These are phyloP conservation scores for Forsythia viridissima DNA, from an alignment of 257 asterid genomes.

Conservation along the genomic window DNA sequence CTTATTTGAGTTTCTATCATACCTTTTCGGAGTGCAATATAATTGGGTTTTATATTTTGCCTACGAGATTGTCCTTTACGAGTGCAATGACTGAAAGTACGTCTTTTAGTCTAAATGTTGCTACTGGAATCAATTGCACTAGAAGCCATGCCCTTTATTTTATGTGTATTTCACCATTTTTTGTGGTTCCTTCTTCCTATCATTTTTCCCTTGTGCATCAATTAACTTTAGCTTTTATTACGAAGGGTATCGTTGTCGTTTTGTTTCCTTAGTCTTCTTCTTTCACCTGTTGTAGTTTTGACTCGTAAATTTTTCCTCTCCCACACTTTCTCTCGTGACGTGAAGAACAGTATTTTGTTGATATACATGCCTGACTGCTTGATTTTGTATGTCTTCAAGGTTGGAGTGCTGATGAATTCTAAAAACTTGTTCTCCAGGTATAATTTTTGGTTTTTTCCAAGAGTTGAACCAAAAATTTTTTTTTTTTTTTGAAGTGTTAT, in stretches of 20 bases:
- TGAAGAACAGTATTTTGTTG: conserved; percentile 1
- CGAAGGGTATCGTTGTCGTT: neutral
- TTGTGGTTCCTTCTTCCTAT: neutral
- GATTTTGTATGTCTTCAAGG: conserved; percentile 45
- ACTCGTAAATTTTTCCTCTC: neutral
- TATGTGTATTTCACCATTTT: neutral
- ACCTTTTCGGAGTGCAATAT: neutral
- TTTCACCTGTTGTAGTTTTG: conserved; percentile 1
- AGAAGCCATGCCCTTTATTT: neutral
- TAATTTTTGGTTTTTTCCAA: conserved; percentile 13
- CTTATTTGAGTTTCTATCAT: neutral
- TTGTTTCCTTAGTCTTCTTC: neutral
- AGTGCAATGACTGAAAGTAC: neutral
- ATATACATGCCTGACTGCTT: conserved; percentile 27
- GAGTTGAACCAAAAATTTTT: conserved; percentile 1
- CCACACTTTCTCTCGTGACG: neutral
- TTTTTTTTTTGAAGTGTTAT: neutral
- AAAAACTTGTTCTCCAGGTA: conserved; percentile 77
- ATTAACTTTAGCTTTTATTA: neutral
- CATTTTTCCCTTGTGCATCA: neutral
- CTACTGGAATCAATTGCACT: neutral
- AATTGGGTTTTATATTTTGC: conserved; percentile 10
- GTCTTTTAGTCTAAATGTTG: neutral
- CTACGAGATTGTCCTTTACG: neutral
- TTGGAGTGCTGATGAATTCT: conserved; percentile 76